Base-by-base conservation (phyloP, 2,329 filamentous ascomycete species). In the Diaporthe humulicola region DNA sequence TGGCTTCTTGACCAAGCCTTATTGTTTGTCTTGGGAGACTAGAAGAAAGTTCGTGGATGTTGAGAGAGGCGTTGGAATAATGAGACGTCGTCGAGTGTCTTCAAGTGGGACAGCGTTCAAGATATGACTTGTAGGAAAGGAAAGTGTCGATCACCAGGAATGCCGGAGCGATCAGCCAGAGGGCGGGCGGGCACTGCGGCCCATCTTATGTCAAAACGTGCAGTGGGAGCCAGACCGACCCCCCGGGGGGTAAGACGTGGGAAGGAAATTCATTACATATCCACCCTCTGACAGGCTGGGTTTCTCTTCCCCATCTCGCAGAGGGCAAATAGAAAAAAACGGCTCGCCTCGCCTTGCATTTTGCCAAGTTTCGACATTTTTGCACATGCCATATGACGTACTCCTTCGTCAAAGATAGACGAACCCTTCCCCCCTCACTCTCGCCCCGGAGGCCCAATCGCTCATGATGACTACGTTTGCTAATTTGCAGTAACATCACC, bases 351-450 rank as follows among this genome's bases (percentile, higher is more conserved):
- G 42, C 38, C 69, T 38, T 22, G 14, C 36, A 25, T 36, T 50
- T 38, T 38, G 52, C 52, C 38, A 71, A 38, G 10, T 36, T 25
- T 50, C 19, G 40, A 42, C 22, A n/a, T 38, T 38, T 30, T 40
- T 71, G 33, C 70, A 61, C 70, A 71, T 61, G 56, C 54, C 70
- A 61, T 12, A 71, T 71, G 70, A 71, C 70, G 56, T 71, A 61
- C 61, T 52, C 70, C 9, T 9, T n/a, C 28, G 56, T 71, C 25
- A 28, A 61, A 61, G 61, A 67, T 67, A 67, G 42, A 67, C 61
- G 61, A 67, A n/a, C 58, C 58, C 58, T 25, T 61, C 22, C 10
- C n/a, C 12, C 58, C n/a, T 42, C 22, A n/a, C 14, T 12, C 22
- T 4, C 19, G 3, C 12, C 25, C n/a, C n/a, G n/a, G n/a, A n/a